phyloP scores from a whole-genome alignment of 78 protist species.

The Dictyostelium intermedium region DNA sequence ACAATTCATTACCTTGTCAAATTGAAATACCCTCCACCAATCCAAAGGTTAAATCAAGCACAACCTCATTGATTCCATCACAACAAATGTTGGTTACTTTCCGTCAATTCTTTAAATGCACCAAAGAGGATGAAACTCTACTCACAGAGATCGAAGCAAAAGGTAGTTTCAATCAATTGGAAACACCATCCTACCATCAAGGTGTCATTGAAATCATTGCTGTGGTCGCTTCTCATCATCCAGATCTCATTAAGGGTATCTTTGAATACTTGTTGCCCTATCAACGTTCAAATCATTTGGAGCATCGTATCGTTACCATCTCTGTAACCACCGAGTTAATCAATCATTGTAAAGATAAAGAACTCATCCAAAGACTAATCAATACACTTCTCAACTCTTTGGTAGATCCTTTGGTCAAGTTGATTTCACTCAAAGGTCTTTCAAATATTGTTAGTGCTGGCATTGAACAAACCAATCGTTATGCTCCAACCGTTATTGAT shows the following conservation, averaged over 20 bases:
- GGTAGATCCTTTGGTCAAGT: conserved; percentile 62
- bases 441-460: conserved; percentile 66
- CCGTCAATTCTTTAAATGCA: conserved; percentile 56
- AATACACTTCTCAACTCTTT: conserved; percentile 57
- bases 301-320: conserved; percentile 48
- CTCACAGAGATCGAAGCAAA: conserved; percentile 13
- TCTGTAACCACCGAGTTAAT: conserved; percentile 72
- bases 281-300: conserved; percentile 43
- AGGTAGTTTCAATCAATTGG: conserved; percentile 27
- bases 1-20: conserved; percentile 30
- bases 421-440: conserved; percentile 74
- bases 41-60: background rate
- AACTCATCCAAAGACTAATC: conserved; percentile 52
- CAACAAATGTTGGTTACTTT: conserved; percentile 67
- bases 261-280: conserved; percentile 56
- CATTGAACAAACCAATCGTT: conserved; percentile 70
- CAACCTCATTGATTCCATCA: conserved; percentile 23
- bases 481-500: conserved; percentile 80
- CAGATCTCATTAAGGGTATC: conserved; percentile 35
- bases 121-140: conserved; percentile 31
- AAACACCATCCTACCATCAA: background rate
- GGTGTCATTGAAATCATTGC: conserved; percentile 25
- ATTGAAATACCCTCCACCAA: conserved; percentile 12
- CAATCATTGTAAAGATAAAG: conserved; percentile 45
- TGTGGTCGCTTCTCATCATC: conserved; percentile 43